phyloP scores from a whole-genome alignment of 768 basidiomycete genomes.

The Strobilomyces dryophilus region DNA sequence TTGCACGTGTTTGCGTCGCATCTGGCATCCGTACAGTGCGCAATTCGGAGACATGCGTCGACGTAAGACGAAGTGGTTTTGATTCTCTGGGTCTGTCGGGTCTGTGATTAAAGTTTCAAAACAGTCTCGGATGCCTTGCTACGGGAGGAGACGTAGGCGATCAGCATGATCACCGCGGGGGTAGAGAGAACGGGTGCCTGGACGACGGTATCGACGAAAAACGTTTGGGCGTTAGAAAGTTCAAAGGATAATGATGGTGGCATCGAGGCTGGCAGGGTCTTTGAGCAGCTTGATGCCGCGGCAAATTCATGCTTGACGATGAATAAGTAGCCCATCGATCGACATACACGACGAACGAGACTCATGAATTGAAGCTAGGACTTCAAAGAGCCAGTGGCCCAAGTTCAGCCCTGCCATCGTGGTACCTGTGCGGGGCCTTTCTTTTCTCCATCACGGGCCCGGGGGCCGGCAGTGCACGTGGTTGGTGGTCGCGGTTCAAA shows the following conservation, averaged over 20 bases:
- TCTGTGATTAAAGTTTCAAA: slow-evolving; percentile 91
- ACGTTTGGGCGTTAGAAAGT: slow-evolving; percentile 90
- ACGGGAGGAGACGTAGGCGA: no score
- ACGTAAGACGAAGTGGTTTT: slow-evolving; percentile 66
- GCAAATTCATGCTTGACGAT: slow-evolving; percentile 79
- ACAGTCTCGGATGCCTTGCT: slow-evolving; percentile 56
- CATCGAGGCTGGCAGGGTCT: slow-evolving; percentile 48
- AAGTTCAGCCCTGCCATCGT: slow-evolving; percentile 94
- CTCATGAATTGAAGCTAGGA: slow-evolving; percentile 90
- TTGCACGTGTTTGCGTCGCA: slow-evolving; percentile 96
- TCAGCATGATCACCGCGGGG: not conserved
- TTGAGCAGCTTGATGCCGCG: slow-evolving; percentile 82
- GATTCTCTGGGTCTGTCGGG: slow-evolving; percentile 65
- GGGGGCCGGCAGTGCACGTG: slow-evolving; percentile 87
- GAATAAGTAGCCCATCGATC: not conserved
- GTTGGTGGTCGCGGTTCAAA: no score
- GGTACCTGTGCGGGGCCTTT: slow-evolving; percentile 49
- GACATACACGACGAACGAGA: not conserved
- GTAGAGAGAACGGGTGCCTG: slow-evolving; percentile 68
- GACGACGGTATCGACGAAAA: no score
- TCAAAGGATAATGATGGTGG: no score
- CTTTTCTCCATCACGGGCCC: not conserved
- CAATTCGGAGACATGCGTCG: slow-evolving; percentile 72
- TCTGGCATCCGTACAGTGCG: slow-evolving; percentile 73
- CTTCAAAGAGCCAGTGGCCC: slow-evolving; percentile 92